Conservation (phyloP, 225 moss, liverwort and hornwort species). For the Marchantia polymorpha region DNA sequence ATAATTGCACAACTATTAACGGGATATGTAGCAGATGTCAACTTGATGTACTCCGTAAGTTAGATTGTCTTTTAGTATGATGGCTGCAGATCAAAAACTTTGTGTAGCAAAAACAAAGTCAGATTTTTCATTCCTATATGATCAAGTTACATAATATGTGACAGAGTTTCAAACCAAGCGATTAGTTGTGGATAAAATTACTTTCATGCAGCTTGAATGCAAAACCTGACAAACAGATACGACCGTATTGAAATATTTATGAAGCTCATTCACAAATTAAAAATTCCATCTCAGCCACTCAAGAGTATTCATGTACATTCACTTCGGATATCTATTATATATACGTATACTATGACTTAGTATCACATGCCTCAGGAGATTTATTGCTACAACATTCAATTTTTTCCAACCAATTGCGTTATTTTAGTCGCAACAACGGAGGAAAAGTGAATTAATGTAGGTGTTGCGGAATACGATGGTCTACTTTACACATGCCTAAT, state of each 20-base stretch:
- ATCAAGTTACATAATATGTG: no score
- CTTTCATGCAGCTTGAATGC: slow-evolving; percentile 77
- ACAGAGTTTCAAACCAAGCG: no score
- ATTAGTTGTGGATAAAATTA: slow-evolving; percentile 62
- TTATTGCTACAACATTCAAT: slow-evolving; percentile 11
- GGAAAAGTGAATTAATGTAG: no score
- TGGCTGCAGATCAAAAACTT: slow-evolving; percentile 62
- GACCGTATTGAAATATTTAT: slow-evolving; percentile 61
- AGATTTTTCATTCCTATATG: no score
- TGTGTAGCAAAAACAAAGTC: no score
- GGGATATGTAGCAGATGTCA: slow-evolving; percentile 93
- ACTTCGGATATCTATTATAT: not conserved
- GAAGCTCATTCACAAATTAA: slow-evolving; percentile 74
- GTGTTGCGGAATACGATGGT: no score
- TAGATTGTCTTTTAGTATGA: slow-evolving; percentile 67
- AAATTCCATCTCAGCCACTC: slow-evolving; percentile 87
- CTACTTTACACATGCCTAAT: no score
- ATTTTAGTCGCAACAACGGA: no score
- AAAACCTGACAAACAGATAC: slow-evolving; percentile 93
- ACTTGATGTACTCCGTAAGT: slow-evolving; percentile 98
- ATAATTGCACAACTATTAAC: slow-evolving; percentile 94
- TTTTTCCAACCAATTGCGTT: not conserved
- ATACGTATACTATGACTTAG: slow-evolving; percentile 3
- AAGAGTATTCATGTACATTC: slow-evolving; percentile 15
- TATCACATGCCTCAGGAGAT: not conserved